Evolutionary conservation across 345 rosid genomes (phyloP).

Genomic region (Populus tremula): DNA sequence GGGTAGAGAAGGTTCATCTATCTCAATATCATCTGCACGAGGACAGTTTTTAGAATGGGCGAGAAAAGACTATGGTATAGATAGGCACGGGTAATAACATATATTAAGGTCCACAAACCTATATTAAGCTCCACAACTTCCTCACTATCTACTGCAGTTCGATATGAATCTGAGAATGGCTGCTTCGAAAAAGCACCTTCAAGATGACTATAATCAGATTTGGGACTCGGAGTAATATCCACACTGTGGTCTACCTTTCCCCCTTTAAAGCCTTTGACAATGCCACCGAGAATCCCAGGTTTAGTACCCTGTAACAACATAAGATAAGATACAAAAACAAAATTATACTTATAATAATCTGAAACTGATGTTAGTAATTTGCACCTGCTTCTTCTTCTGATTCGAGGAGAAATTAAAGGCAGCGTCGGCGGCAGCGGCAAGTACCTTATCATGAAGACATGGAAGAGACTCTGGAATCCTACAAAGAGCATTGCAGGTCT

Average conservation of each 20-base stretch:
- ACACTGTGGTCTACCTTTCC: background rate
- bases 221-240: slow-evolving; percentile 4
- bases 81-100: slow-evolving; percentile 14
- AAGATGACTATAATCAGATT: slow-evolving; percentile 14
- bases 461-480: slow-evolving; percentile 24
- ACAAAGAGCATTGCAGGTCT: slow-evolving; percentile 3
- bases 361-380: background rate
- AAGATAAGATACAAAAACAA: slow-evolving; percentile 1
- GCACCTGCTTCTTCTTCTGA: slow-evolving; percentile 31
- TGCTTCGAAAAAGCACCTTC: slow-evolving; percentile 17
- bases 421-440: slow-evolving; percentile 31
- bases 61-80: background rate
- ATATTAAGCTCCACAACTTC: slow-evolving; percentile 24
- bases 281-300: slow-evolving; percentile 40
- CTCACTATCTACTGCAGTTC: slow-evolving; percentile 3
- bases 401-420: slow-evolving; percentile 26
- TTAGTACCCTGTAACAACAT: slow-evolving; percentile 31
- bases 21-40: slow-evolving; percentile 29
- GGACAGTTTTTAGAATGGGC: background rate
- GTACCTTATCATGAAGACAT: slow-evolving; percentile 29
- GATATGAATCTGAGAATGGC: slow-evolving; percentile 12
- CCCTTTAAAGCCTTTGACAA: slow-evolving; percentile 29
- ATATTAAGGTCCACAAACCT: slow-evolving; percentile 24
- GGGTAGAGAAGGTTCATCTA: slow-evolving; percentile 21
- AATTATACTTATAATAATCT: background rate